Percentiles rank a stretch among this genome's conserved stretches.
phyloP scores from a whole-genome alignment of 2,329 filamentous ascomycete species.

The Didymella sp. region DNA sequence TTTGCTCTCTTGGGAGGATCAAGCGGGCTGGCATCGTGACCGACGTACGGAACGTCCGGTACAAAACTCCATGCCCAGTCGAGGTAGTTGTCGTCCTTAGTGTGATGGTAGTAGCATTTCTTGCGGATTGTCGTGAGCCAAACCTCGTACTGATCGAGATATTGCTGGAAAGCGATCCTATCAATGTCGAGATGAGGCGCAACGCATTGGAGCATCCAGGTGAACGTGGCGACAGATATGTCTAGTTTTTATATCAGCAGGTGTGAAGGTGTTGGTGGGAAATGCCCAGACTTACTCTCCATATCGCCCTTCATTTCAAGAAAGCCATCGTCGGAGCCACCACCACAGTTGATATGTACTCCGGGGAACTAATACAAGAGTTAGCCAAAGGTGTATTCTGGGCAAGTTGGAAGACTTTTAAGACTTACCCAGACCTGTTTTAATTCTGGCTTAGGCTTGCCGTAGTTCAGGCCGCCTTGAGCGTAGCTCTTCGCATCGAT shows the following conservation, averaged over 20 bases:
- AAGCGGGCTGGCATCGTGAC: conserved; percentile 27
- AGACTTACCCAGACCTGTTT: conserved; percentile 58
- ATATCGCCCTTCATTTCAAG: conserved; percentile 43
- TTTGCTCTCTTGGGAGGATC: neutral
- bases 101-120: conserved; percentile 42
- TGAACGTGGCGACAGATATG: conserved; percentile 58
- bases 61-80: conserved; percentile 21
- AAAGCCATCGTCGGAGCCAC: conserved; percentile 49
- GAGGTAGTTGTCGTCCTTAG: neutral
- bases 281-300: conserved; percentile 34
- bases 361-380: conserved; percentile 53
- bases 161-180: conserved; percentile 51
- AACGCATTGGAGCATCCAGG: conserved; percentile 64
- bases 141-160: conserved; percentile 50
- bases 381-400: neutral
- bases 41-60: conserved; percentile 34
- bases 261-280: neutral
- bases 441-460: conserved; percentile 46
- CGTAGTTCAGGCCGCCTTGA: neutral
- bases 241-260: conserved; percentile 23
- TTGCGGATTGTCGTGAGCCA: conserved; percentile 43
- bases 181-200: conserved; percentile 56
- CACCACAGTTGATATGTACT: conserved; percentile 60
- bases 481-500: conserved; percentile 38
- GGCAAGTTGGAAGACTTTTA: too few species aligned